Base-by-base conservation (phyloP, 352 stramenopile species). In the Phytophthora syringae region DNA sequence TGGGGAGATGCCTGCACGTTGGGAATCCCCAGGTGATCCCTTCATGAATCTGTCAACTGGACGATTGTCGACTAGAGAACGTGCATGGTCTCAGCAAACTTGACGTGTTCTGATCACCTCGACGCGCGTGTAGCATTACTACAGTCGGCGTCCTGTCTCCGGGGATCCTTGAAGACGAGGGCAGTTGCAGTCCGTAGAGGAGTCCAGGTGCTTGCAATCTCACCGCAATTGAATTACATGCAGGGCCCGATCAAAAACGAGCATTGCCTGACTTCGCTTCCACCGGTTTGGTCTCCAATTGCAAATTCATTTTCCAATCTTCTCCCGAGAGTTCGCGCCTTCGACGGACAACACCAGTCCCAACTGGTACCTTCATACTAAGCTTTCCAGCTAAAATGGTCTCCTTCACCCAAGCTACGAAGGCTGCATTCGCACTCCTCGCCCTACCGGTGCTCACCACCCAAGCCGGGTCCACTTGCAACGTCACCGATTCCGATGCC, bases 401-500 rank as follows among this genome's bases (percentile, higher is more conserved):
- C 49, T 53, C 15, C 40, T 39, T 47, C n/a, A 47, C 3, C 20
- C 42, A 54, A 53, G 20, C 2, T 20, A 39, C 42, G 9, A 66
- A 60, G 39, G 48, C 49, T 22, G 48, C 22, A 3, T 2, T 66
- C 3, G 39, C 40, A 12, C 28, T 66, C 6, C 27, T 60, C 0
- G 22, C 28, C 1, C 25, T 62, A 7, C 42, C 42, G 5, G 54
- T 32, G 2, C 58, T 60, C 21, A 15, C 21, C 15, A 2, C 49
- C 0, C 50, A 60, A 27, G 42, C 59, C 11, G 40, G 5, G 13
- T 37, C 49, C 34, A 54, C 45, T 18, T 73, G 64, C 22, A 28
- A 58, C 1, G 34, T 64, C 59, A 60, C 47, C 36, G 55, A 67
- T 37, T 60, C 66, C n/a, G 27, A 70, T 32, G 42, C 54, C 1